phyloP scores from a whole-genome alignment of 371 early-diverging fungal genomes.

The Mortierella polycephala region DNA sequence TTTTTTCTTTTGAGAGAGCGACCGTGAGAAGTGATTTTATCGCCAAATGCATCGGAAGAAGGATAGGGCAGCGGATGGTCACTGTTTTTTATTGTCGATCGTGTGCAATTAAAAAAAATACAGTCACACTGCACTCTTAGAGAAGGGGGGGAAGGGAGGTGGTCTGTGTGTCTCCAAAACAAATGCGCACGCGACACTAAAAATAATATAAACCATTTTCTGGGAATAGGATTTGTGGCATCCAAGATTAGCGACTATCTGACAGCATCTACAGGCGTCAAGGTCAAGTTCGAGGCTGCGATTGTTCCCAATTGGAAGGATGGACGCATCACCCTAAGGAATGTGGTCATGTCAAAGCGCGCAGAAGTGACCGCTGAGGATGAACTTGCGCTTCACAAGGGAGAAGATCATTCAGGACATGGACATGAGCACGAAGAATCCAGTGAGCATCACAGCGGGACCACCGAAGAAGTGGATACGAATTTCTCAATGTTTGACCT shows the following conservation, averaged over 20 bases:
- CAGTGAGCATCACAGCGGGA: not conserved
- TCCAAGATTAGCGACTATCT: slow-evolving; percentile 81
- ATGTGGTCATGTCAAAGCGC: slow-evolving; percentile 69
- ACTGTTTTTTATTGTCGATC: not conserved
- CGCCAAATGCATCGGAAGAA: not conserved
- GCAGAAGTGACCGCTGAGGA: slow-evolving; percentile 7
- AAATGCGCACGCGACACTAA: not conserved
- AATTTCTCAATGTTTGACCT: slow-evolving; percentile 92
- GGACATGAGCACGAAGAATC: slow-evolving; percentile 43
- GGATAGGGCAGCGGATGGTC: not conserved
- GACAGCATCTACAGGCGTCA: slow-evolving; percentile 84
- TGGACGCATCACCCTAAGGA: slow-evolving; percentile 87
- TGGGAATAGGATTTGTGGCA: slow-evolving; percentile 79
- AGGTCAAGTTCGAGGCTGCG: slow-evolving; percentile 89
- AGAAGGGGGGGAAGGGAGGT: too few species aligned
- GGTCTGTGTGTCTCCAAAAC: slow-evolving; percentile 33
- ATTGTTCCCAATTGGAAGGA: slow-evolving; percentile 94
- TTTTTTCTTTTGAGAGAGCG: too few species aligned
- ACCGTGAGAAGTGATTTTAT: too few species aligned
- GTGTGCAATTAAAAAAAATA: slow-evolving; percentile 3
- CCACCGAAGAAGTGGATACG: slow-evolving; percentile 60
- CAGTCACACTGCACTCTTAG: slow-evolving; percentile 15
- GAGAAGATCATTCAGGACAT: slow-evolving; percentile 46
- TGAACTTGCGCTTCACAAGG: slow-evolving; percentile 25
- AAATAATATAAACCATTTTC: not conserved